Percentiles rank a stretch among this genome's conserved stretches.
phyloP scores from a whole-genome alignment of 1,284 basidiomycete genomes.

The Microbotryum violaceum region DNA sequence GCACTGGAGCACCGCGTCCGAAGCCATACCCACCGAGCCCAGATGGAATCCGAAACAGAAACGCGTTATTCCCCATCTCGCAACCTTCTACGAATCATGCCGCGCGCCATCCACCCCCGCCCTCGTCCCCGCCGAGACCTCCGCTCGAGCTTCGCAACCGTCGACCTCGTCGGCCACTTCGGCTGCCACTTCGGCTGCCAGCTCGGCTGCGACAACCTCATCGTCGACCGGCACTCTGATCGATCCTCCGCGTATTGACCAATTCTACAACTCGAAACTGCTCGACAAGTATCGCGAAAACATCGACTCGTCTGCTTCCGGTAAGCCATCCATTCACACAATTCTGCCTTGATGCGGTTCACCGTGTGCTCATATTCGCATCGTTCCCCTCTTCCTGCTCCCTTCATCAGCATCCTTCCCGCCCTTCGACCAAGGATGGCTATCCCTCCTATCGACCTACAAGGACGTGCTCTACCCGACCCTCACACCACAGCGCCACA shows the following conservation, averaged over 20 bases:
- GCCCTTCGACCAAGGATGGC: constrained; percentile 38
- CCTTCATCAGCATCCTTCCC: background rate
- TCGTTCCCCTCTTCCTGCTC: too few relatives aligned
- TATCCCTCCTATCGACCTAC: constrained; percentile 49
- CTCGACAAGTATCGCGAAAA: constrained; percentile 34
- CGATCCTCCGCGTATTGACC: background rate
- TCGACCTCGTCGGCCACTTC: too few relatives aligned
- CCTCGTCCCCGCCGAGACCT: background rate
- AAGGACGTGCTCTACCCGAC: constrained; percentile 67
- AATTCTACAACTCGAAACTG: constrained; percentile 27
- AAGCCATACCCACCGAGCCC: constrained; percentile 48
- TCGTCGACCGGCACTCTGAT: background rate
- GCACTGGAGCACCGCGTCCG: constrained; percentile 53
- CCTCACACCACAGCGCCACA: constrained; percentile 44
- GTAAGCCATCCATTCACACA: background rate
- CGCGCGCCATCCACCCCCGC: background rate
- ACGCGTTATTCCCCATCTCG: background rate
- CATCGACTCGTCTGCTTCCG: constrained; percentile 33
- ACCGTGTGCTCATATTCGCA: too few relatives aligned
- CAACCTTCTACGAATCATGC: too few relatives aligned
- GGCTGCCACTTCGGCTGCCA: too few relatives aligned
- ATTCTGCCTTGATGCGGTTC: too few relatives aligned
- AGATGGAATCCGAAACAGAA: constrained; percentile 53
- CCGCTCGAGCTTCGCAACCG: too few relatives aligned
- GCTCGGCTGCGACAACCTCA: background rate